Evolutionary conservation across 257 asterid species (phyloP).

Genomic region (Solanum pennellii): DNA sequence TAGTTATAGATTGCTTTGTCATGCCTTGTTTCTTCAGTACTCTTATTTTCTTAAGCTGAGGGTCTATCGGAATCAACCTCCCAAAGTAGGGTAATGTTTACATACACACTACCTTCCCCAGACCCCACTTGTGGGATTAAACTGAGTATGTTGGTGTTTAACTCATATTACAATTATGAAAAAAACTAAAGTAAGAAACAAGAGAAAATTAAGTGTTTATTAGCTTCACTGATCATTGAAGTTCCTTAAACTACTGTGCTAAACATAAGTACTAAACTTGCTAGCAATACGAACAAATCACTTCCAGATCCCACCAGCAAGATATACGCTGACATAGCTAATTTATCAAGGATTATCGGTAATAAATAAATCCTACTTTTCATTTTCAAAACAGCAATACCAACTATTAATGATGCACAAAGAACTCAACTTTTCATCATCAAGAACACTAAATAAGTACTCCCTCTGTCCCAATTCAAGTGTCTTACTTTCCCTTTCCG

Average conservation of each 20-base stretch:
- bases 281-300: neutral
- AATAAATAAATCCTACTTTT: neutral
- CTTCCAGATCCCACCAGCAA: neutral
- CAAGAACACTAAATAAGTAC: neutral
- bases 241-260: neutral
- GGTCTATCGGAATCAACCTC: neutral
- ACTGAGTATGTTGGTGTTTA: neutral
- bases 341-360: neutral
- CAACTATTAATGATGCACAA: neutral
- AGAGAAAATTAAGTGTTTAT: neutral
- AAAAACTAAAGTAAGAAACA: neutral
- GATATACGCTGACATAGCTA: neutral
- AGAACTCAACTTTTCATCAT: neutral
- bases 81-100: too few relatives aligned
- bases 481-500: neutral
- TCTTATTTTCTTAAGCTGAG: neutral
- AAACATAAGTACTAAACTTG: accelerated
- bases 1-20: neutral
- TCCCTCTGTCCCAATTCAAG: neutral
- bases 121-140: neutral
- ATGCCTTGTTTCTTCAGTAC: neutral
- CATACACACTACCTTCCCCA: neutral
- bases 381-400: neutral
- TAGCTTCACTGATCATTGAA: neutral
- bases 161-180: neutral